A percentile compares a stretch with the other conserved stretches of the same genome.
Evolutionary conservation across 176 grass and related monocot species (phyloP).

Genomic region (Juncus inflexus): DNA sequence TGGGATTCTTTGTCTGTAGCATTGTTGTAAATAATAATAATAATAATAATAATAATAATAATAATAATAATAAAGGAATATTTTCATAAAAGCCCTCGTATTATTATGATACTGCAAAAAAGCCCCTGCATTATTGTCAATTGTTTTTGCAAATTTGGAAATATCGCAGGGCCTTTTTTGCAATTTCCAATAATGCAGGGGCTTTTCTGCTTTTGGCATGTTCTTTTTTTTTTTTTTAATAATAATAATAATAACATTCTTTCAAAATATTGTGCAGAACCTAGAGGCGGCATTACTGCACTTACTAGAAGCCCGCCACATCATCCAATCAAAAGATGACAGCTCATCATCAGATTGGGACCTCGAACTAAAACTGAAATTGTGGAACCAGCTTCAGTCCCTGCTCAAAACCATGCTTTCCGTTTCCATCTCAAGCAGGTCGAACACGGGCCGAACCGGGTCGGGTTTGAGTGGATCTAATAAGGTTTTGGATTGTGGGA

Average conservation of each 20-base stretch:
- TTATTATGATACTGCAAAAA: too few species aligned
- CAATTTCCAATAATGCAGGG: too few species aligned
- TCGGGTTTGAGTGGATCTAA: constrained; percentile 32
- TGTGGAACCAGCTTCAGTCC: constrained; percentile 70
- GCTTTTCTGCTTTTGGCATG: not conserved
- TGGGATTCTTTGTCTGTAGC: too few species aligned
- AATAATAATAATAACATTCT: not conserved
- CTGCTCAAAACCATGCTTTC: constrained; percentile 74
- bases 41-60: too few species aligned
- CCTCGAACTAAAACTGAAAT: constrained; percentile 57
- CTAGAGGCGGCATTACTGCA: constrained; percentile 58
- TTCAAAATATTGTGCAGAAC: constrained; percentile 37
- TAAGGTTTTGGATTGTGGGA: constrained; percentile 41
- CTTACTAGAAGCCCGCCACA: constrained; percentile 74
- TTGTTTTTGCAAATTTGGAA: too few species aligned
- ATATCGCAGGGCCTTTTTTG: too few species aligned
- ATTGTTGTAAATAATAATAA: too few species aligned
- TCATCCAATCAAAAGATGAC: constrained; percentile 50
- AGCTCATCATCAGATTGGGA: constrained; percentile 26
- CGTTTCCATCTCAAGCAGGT: constrained; percentile 15
- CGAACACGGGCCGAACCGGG: constrained; percentile 29
- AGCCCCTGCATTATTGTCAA: too few species aligned
- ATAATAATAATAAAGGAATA: too few species aligned
- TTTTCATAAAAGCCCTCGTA: too few species aligned
- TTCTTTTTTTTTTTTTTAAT: not conserved